Conservation (phyloP, 192 early-diverging fungal species). For the Coemansia aciculifera region DNA sequence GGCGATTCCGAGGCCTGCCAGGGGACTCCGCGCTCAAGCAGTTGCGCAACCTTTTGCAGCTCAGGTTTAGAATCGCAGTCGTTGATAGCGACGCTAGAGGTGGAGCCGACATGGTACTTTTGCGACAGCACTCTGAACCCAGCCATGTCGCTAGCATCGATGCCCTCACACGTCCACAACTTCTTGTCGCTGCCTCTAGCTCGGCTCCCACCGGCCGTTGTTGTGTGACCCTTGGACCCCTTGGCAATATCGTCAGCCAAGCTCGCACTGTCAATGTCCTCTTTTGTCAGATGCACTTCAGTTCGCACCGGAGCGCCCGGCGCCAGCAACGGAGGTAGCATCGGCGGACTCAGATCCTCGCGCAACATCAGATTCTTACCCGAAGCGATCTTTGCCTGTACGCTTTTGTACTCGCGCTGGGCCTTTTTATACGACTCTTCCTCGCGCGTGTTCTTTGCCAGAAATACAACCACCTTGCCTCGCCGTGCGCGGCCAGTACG, state of each 20-base stretch:
- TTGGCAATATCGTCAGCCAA: background rate
- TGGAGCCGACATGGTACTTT: constrained; percentile 25
- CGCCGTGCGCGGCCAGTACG: constrained; percentile 52
- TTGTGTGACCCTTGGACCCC: constrained; percentile 9
- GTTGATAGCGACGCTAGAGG: background rate
- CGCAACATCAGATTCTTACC: constrained; percentile 39
- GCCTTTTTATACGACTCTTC: constrained; percentile 53
- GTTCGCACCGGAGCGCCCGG: constrained; percentile 23
- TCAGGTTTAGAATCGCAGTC: background rate
- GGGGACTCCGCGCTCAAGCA: constrained; percentile 35
- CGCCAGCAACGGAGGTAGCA: constrained; percentile 42
- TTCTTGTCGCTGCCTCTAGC: background rate
- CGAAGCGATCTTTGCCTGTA: constrained; percentile 45
- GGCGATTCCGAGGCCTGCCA: constrained; percentile 46
- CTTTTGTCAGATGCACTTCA: constrained; percentile 34
- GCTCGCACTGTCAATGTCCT: constrained; percentile 17
- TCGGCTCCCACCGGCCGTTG: background rate
- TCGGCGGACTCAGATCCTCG: constrained; percentile 47
- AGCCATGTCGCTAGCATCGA: constrained; percentile 21
- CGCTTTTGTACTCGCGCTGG: constrained; percentile 52
- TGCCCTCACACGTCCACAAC: constrained; percentile 11
- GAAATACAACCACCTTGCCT: constrained; percentile 50
- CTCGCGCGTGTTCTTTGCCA: constrained; percentile 52
- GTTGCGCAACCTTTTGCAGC: constrained; percentile 7
- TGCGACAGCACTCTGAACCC: constrained; percentile 25